These are phyloP conservation scores for Lolium rigidum DNA, from an alignment of 176 grass and related monocot genomes.

Conservation along the genomic window DNA sequence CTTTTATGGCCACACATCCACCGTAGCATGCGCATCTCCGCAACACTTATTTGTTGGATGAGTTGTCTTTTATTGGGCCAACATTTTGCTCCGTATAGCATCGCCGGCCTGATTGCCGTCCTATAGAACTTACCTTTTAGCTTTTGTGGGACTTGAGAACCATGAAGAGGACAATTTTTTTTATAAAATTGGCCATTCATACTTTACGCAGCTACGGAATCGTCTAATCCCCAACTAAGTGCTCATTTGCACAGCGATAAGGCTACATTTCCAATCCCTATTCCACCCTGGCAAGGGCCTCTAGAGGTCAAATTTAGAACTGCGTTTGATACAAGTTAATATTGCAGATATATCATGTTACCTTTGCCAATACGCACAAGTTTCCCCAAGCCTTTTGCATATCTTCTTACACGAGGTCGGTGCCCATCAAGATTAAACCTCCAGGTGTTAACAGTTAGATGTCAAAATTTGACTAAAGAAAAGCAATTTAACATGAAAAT, in stretches of 20 bases:
- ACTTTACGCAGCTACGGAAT: not conserved
- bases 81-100: too few species aligned
- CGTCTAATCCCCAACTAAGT: not conserved
- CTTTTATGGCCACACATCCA: too few species aligned
- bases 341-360: constrained; percentile 44
- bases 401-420: constrained; percentile 79
- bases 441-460: constrained; percentile 44
- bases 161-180: not conserved
- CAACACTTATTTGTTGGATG: too few species aligned
- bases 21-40: too few species aligned
- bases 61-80: too few species aligned
- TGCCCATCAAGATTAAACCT: constrained; percentile 94
- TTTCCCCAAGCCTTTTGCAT: constrained; percentile 84
- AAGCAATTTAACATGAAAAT: constrained; percentile 25
- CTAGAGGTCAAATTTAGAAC: not conserved
- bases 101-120: too few species aligned
- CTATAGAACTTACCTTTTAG: too few species aligned
- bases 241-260: not conserved
- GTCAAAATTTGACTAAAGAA: constrained; percentile 20
- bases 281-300: constrained; percentile 4
- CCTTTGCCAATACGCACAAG: constrained; percentile 96
- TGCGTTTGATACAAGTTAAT: not conserved
- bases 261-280: constrained; percentile 3
- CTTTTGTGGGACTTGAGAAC: too few species aligned
- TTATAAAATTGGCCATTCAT: constrained; percentile 13